A percentile compares a stretch with the other conserved stretches of the same genome.
phyloP scores from a whole-genome alignment of 148 eudicot genomes.

The Mesembryanthemum crystallinum region DNA sequence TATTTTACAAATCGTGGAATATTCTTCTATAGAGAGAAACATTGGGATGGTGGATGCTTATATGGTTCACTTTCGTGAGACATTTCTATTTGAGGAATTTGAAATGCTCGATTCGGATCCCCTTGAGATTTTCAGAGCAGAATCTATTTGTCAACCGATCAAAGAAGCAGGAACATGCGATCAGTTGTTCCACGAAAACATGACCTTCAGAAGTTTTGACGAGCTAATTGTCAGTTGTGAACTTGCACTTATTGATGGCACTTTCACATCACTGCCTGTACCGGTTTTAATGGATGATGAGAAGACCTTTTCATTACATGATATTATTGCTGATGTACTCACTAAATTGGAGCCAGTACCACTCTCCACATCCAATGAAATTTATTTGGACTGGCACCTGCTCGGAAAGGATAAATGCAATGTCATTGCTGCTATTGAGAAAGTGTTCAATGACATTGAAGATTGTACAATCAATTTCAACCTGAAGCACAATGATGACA shows the following conservation, averaged over 20 bases:
- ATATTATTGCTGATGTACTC: constrained; percentile 36
- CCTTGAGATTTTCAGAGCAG: constrained; percentile 38
- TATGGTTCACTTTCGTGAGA: constrained; percentile 9
- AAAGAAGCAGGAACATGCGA: constrained; percentile 42
- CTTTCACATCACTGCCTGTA: constrained; percentile 71
- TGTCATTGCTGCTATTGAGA: constrained; percentile 43
- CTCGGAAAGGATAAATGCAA: constrained; percentile 51
- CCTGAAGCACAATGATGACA: constrained; percentile 34
- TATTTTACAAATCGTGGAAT: constrained; percentile 41
- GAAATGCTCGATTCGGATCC: constrained; percentile 44
- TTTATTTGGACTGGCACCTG: constrained; percentile 88
- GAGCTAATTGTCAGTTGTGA: constrained; percentile 64
- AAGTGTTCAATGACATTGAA: constrained; percentile 48
- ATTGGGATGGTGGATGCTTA: constrained; percentile 25
- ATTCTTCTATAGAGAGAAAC: constrained; percentile 33
- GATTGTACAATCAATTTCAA: constrained; percentile 28
- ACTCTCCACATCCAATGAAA: constrained; percentile 63
- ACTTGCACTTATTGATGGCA: constrained; percentile 62
- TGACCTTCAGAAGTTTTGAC: constrained; percentile 44
- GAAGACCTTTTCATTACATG: constrained; percentile 37
- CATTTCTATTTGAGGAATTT: constrained; percentile 55
- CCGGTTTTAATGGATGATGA: constrained; percentile 57
- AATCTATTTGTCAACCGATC: constrained; percentile 27
- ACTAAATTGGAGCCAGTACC: constrained; percentile 49
- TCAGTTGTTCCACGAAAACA: constrained; percentile 39